Base-by-base conservation (phyloP, 2,329 filamentous ascomycete species). In the Didymella exigua region DNA sequence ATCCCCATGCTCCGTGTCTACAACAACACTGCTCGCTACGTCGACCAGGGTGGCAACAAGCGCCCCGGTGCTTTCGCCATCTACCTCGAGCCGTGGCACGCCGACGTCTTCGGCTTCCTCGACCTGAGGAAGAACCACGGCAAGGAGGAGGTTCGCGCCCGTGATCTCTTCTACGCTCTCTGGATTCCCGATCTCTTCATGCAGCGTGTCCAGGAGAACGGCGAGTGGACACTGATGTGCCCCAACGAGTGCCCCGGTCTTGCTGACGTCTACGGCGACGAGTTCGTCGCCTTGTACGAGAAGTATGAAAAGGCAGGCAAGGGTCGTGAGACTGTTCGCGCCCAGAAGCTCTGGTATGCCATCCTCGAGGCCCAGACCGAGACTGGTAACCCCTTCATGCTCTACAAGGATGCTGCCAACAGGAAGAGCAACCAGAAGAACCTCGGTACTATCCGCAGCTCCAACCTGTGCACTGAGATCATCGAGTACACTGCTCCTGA, bases 341-440 rank as follows among this genome's bases (percentile, higher is more conserved):
- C 95, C 21, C 95, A 99, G 84, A 99, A 99, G 85, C 88, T 99
- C 54, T 99, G 95, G 95, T 98, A 98, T 75, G 92, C 93, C 65
- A 96, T 99, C 63, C 86, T 99, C 42, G 95, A 99, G 81, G 91
- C 95, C 44, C 95, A 99, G 82, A 98, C 93, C 29, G 95, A 99
- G 86, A 99, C 95, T 40, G 95, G 95, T 68, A 98, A 96, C 79
- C 95, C 95, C 43, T 99, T 96, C 81, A 99, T 99, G 91, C 88
- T 98, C 57, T 99, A 99, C 88, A 99, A 99, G 84, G 95, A 99
- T 79, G 85, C 88, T 72, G 93, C 90, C 86, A 99, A 99, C 86
- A 87, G 87, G 77, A 99, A 99, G 89, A 97, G 93, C 84, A 99
- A 99, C 86, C 95, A 99, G 82, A 98, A 99, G 89, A 99, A 99